Base-by-base conservation (phyloP, 1,139 yeast genomes). In the Saccharomyces hybrid region DNA sequence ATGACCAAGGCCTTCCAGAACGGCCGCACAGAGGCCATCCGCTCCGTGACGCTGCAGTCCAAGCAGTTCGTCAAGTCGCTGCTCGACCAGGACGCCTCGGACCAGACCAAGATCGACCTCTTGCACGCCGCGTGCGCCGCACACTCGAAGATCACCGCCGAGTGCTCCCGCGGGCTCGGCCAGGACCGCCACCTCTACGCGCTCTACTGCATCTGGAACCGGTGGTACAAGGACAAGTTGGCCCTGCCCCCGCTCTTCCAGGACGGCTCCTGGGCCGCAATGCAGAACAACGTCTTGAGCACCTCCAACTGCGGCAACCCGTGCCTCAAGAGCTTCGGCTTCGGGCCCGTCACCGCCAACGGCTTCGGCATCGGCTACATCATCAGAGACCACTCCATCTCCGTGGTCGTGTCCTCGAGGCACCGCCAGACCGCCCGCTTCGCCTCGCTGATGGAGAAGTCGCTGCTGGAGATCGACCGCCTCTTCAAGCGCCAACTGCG, bases 311-410 rank as follows among this genome's bases (percentile, higher is more conserved):
- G 88, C 70, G 97, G 97, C 54, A 90, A 90, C 69, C 96, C 97
- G 3, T 82, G 96, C 1, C 77, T 90, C 59, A 80, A 91, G 62
- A 78, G 87, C 58, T 90, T 90, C 73, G 97, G 97, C 0, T 90
- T 90, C 72, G 97, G 97, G 3, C 97, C 97, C 2, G 91, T 88
- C 6, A 80, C 89, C 44, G 84, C 93, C 27, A 88, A 86, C 64
- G 97, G 97, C 16, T 89, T 87, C 73, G 97, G 97, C 29, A 79
- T 90, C 51, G 97, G 96, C 2, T 90, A 90, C 70, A 89, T 90
- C 63, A 86, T 90, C 65, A 88, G 90, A 69, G 89, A 82, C 56
- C 88, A 88, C 66, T 84, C 93, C 4, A 82, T 90, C 55, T 84
- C 95, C 2, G 82, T 90, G 47, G 89, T 96, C 69, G 95, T 88